Conservation (phyloP, 345 rosid species). For the Excoecaria cochinchinensis region DNA sequence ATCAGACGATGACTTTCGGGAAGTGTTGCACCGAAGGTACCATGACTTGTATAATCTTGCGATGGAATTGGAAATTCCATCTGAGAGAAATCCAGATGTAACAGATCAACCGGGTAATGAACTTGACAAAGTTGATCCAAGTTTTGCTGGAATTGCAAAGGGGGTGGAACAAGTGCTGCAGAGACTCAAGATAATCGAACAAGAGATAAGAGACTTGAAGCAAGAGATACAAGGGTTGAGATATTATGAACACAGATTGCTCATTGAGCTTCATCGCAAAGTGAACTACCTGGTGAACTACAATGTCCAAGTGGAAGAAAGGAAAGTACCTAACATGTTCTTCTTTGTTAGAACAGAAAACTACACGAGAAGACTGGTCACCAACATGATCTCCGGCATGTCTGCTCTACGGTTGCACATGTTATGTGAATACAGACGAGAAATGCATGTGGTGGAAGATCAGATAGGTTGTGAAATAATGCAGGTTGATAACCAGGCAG, state of each 20-base stretch:
- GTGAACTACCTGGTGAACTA: conserved; percentile 86
- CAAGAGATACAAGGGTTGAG: conserved; percentile 95
- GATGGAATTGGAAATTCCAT: conserved; percentile 73
- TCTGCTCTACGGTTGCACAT: conserved; percentile 80
- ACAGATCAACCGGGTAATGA: conserved; percentile 39
- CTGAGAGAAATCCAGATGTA: conserved; percentile 47
- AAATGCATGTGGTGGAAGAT: conserved; percentile 91
- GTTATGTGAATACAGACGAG: conserved; percentile 81
- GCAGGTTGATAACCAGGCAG: conserved; percentile 84
- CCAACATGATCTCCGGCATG: conserved; percentile 77
- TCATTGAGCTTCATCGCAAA: conserved; percentile 85
- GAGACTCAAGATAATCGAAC: conserved; percentile 86
- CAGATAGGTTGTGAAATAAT: conserved; percentile 84
- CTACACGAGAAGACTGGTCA: conserved; percentile 79
- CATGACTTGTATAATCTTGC: conserved; percentile 84
- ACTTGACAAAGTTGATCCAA: conserved; percentile 61
- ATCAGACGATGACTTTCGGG: conserved; percentile 91
- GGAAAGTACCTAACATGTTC: conserved; percentile 93
- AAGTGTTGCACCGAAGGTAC: conserved; percentile 82
- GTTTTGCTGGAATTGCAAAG: conserved; percentile 85
- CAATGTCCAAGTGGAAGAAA: conserved; percentile 76
- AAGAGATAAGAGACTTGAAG: conserved; percentile 89
- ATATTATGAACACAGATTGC: conserved; percentile 83
- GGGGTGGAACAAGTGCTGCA: conserved; percentile 86
- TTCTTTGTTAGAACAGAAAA: conserved; percentile 75